Evolutionary conservation across 2,329 filamentous ascomycete species (phyloP), one percentile per base, ranked within the genome.

Genomic region (Thyridium curvatum): DNA sequence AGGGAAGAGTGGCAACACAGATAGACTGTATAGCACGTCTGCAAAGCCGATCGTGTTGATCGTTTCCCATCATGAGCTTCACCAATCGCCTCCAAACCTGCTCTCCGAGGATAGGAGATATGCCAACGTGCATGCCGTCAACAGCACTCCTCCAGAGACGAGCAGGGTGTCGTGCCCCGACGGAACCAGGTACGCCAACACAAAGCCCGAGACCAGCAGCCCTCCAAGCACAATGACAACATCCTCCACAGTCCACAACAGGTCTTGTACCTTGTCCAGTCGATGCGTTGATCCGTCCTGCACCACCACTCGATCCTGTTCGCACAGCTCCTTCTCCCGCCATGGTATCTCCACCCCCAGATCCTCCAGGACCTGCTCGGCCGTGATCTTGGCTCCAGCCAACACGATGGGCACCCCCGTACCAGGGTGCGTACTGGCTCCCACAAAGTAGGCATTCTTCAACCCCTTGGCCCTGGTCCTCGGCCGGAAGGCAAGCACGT

Each of bases 381-480:
- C 49, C 10, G 65, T 68, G 41, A 87, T 69, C 55, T 79, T 83
- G 8, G 79, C 77, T 0, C 84, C 83, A 0, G 82, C 82, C 9
- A 87, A 61, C 18, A 82, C 79, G 40, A 88, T 84, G 3, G 84
- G 84, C 15, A 88, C 84, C 0, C 84, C 84, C 0, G 84, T 87
- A 2, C 84, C 84, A 0, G 84, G 84, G 62, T 89, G 84, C 15
- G 83, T 84, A 52, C 77, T 83, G 2, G 84, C 84, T 28, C 84
- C 84, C 0, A 87, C 84, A 52, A 88, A 87, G 52, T 86, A 86
- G 17, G 80, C 57, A 3, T 66, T 63, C 12, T 62, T 47, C 14
- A 81, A 61, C 5, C 64, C 66, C 4, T 61, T 49, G 26, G 81
- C 65, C 46, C 66, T 64, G 0, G 78, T 84, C 31, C 67, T 65